These are phyloP conservation scores for Pyracantha coccinea DNA, from an alignment of 331 rosid genomes.

Conservation along the genomic window DNA sequence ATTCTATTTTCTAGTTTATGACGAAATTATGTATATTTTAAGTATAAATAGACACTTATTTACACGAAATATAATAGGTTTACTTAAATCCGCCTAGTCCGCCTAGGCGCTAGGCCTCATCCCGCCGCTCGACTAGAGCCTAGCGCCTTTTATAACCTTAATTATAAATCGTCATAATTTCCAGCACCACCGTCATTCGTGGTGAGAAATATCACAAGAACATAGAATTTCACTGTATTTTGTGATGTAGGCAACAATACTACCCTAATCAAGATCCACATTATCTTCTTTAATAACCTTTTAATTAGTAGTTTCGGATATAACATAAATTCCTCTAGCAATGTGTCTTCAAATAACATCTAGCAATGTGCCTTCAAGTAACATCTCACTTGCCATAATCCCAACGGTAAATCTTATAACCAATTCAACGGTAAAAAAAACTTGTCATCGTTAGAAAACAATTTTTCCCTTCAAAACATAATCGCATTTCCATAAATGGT, in stretches of 20 bases:
- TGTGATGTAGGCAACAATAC: neutral
- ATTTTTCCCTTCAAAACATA: neutral
- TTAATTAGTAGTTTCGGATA: too few species aligned
- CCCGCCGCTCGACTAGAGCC: too few species aligned
- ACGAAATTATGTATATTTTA: too few species aligned
- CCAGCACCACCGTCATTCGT: neutral
- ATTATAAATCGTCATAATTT: neutral
- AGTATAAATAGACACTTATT: too few species aligned
- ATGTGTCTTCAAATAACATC: too few species aligned
- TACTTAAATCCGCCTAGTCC: too few species aligned
- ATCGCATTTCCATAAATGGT: neutral
- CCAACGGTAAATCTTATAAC: neutral
- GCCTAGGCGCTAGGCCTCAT: too few species aligned
- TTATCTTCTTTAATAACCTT: neutral
- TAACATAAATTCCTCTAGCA: neutral
- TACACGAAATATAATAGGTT: too few species aligned
- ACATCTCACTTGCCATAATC: neutral
- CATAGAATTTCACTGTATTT: too few species aligned
- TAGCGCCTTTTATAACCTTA: too few species aligned
- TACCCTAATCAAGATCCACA: neutral
- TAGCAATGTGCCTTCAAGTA: too few species aligned
- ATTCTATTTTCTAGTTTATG: too few species aligned
- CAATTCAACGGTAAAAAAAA: neutral
- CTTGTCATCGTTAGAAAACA: neutral
- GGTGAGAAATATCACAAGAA: neutral